phyloP scores from a whole-genome alignment of 164 flowering plant species.

The Nymphaea thermarum region DNA sequence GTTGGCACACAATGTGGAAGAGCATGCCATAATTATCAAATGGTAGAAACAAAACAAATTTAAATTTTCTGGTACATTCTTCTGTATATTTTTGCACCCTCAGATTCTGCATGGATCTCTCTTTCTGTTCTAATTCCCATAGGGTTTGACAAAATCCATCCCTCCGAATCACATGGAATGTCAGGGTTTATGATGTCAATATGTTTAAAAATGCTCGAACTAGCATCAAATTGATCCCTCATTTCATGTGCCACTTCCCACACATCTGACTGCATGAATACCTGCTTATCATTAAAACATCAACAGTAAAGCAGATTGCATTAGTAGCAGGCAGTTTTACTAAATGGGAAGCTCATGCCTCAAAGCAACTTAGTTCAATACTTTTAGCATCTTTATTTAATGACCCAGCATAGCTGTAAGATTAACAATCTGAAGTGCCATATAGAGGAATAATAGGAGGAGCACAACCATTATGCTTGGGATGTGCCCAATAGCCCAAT shows the following conservation, averaged over 20 bases:
- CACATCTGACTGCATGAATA: constrained; percentile 81
- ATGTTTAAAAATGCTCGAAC: constrained; percentile 31
- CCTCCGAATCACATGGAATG: constrained; percentile 39
- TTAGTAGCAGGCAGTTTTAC: not conserved
- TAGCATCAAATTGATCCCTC: constrained; percentile 62
- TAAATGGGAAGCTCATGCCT: no score
- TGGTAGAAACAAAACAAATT: no score
- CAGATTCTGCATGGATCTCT: constrained; percentile 86
- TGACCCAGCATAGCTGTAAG: no score
- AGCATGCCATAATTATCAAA: no score
- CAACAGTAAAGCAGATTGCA: not conserved
- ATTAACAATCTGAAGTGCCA: no score
- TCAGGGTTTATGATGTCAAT: constrained; percentile 25
- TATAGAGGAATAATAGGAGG: no score
- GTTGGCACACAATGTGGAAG: no score
- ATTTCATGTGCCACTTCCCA: constrained; percentile 76
- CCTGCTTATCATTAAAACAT: constrained; percentile 22
- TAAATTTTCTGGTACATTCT: constrained; percentile 55
- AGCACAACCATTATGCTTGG: no score
- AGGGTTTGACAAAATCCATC: constrained; percentile 74
- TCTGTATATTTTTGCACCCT: constrained; percentile 75
- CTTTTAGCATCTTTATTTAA: no score
- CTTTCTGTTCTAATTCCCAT: constrained; percentile 91
- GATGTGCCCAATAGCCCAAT: no score
- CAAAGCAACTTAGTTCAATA: no score